These are phyloP conservation scores for Vitellaria paradoxa DNA, from an alignment of 179 eudicot genomes.

Conservation along the genomic window DNA sequence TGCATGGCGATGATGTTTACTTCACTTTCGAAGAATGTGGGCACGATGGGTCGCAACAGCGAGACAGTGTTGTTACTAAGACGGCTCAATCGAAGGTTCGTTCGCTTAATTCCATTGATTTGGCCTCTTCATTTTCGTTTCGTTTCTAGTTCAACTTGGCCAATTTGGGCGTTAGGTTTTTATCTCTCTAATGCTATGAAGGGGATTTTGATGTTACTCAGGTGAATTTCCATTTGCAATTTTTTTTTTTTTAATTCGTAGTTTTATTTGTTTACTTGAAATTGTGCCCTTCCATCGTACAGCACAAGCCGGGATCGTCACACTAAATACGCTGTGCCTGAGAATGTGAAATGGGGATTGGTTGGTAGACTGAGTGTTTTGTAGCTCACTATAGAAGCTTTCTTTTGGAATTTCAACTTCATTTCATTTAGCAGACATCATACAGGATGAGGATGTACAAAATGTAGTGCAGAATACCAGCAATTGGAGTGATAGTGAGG, in stretches of 20 bases:
- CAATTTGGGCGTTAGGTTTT: not conserved
- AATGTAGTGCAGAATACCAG: not conserved
- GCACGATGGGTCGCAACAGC: conserved; percentile 38
- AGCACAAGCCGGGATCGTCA: not conserved
- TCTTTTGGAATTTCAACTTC: not conserved
- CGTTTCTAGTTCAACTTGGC: not conserved
- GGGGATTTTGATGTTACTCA: not conserved
- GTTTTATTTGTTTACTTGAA: not conserved
- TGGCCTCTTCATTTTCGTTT: not conserved
- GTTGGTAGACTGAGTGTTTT: not conserved
- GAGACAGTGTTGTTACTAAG: conserved; percentile 22
- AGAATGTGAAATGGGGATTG: not conserved
- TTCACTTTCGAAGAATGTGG: conserved; percentile 59
- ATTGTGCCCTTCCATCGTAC: not conserved
- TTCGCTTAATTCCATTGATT: not conserved
- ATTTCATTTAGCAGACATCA: not conserved
- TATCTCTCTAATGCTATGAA: not conserved
- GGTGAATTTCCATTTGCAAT: not conserved
- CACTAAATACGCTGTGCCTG: no score
- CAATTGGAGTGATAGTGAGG: not conserved
- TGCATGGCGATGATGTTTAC: conserved; percentile 94
- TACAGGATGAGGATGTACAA: not conserved
- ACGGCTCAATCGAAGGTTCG: conserved; percentile 42
- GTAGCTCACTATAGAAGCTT: not conserved
- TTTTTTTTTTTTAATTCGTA: not conserved